Evolutionary conservation across 352 stramenopile genomes (phyloP).

Genomic region (Pythium vanterpoolii): DNA sequence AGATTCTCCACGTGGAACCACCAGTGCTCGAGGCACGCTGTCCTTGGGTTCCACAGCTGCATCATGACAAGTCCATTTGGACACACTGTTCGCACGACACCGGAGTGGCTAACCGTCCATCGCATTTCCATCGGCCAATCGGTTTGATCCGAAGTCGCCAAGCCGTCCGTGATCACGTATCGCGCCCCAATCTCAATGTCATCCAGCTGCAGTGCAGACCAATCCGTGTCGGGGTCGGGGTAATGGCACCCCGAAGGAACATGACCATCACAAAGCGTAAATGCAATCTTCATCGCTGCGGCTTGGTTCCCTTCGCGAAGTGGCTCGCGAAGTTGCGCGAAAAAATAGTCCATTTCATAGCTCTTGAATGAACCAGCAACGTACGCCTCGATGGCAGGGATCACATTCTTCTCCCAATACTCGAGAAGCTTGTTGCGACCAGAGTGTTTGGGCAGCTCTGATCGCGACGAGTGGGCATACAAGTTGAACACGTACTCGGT

Average conservation of each 20-base stretch:
- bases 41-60: constrained; percentile 53
- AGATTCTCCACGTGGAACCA: constrained; percentile 69
- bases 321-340: constrained; percentile 73
- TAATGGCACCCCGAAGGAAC: constrained; percentile 76
- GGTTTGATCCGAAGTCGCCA: constrained; percentile 27
- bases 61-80: constrained; percentile 58
- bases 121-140: constrained; percentile 52
- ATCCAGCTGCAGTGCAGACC: constrained; percentile 70
- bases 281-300: constrained; percentile 76
- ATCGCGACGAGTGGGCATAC: constrained; percentile 60
- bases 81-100: constrained; percentile 44
- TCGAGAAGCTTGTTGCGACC: constrained; percentile 79
- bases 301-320: constrained; percentile 70
- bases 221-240: constrained; percentile 76
- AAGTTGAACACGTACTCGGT: constrained; percentile 71
- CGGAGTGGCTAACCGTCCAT: constrained; percentile 63
- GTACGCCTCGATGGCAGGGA: constrained; percentile 79
- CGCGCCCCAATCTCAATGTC: constrained; percentile 62
- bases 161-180: constrained; percentile 38
- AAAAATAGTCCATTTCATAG: constrained; percentile 88
- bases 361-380: constrained; percentile 81
- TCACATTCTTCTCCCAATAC: constrained; percentile 85
- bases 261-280: constrained; percentile 75
- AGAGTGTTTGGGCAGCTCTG: constrained; percentile 62
- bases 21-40: constrained; percentile 53